Evolutionary conservation across 306 rosid genomes (phyloP).

Genomic region (Quercus parvula): DNA sequence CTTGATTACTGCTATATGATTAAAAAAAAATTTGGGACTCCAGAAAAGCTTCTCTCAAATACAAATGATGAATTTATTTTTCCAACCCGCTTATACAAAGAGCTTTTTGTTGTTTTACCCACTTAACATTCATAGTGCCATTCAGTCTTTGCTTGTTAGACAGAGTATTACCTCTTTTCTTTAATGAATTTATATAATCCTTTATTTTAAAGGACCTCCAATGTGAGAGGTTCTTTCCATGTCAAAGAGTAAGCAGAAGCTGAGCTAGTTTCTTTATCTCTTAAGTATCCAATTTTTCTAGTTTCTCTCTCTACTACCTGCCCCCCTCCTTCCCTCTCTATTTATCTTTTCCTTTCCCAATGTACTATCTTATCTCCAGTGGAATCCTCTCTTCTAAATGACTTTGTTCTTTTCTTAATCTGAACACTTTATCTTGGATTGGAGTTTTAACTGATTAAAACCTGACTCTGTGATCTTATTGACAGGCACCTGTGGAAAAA

Average conservation of each 20-base stretch:
- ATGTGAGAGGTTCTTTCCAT: not conserved
- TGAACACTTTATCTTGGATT: not conserved
- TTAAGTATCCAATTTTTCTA: not conserved
- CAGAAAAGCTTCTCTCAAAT: not conserved
- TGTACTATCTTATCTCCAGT: not conserved
- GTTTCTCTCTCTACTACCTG: not conserved
- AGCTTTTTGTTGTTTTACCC: not conserved
- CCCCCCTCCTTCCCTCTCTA: not conserved
- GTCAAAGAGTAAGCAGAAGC: not conserved
- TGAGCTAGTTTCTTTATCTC: not conserved
- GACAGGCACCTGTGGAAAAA: conserved; percentile 52
- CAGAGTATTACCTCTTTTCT: not conserved
- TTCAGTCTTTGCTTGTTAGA: not conserved
- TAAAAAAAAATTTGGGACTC: not conserved
- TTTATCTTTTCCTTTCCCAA: not conserved
- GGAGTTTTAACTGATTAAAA: conserved; percentile 7
- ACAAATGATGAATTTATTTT: not conserved
- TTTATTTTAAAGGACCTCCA: not conserved
- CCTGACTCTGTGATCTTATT: conserved; percentile 11
- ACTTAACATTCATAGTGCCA: not conserved
- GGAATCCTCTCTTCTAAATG: not conserved
- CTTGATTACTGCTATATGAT: not conserved
- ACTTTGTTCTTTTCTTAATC: not conserved
- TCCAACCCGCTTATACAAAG: not conserved
- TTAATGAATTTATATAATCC: not conserved